A percentile compares a stretch with the other conserved stretches of the same genome.
Evolutionary conservation across 2,329 filamentous ascomycete species (phyloP).

Genomic region (Westerdykella aurantiaca): DNA sequence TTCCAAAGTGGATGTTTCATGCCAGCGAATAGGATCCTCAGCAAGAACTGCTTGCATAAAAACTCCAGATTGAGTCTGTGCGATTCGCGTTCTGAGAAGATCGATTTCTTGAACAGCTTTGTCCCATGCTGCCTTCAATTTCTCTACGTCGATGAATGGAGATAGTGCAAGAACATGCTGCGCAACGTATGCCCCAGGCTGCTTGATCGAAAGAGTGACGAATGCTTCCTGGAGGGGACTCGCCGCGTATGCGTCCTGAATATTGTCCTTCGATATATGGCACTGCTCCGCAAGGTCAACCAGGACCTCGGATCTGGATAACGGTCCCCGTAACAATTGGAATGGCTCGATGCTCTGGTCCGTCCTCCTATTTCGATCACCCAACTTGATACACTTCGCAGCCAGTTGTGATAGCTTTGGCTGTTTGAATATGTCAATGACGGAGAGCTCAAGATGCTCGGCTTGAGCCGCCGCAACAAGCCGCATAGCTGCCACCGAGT

Average conservation of each 20-base stretch:
- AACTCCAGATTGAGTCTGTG: slow-evolving; percentile 21
- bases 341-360: slow-evolving; percentile 19
- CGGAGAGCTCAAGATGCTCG: slow-evolving; percentile 23
- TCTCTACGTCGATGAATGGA: slow-evolving; percentile 34
- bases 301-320: slow-evolving; percentile 11
- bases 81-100: slow-evolving; percentile 45
- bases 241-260: slow-evolving; percentile 39
- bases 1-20: slow-evolving; percentile 14
- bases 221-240: slow-evolving; percentile 43
- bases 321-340: slow-evolving; percentile 11
- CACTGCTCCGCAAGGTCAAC: slow-evolving; percentile 22
- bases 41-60: slow-evolving; percentile 26
- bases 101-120: slow-evolving; percentile 41
- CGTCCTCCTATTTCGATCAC: background rate
- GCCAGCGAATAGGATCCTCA: slow-evolving; percentile 24
- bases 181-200: slow-evolving; percentile 46
- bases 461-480: slow-evolving; percentile 25
- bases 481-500: slow-evolving; percentile 28
- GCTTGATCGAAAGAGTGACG: slow-evolving; percentile 45
- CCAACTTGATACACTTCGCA: slow-evolving; percentile 11
- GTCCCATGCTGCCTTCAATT: slow-evolving; percentile 46
- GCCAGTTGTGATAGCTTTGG: slow-evolving; percentile 29
- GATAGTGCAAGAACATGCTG: slow-evolving; percentile 42
- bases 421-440: slow-evolving; percentile 28
- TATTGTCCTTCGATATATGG: slow-evolving; percentile 11